A percentile compares a stretch with the other conserved stretches of the same genome.
phyloP scores from a whole-genome alignment of 305 asterid species.

The Monarda citriodora region DNA sequence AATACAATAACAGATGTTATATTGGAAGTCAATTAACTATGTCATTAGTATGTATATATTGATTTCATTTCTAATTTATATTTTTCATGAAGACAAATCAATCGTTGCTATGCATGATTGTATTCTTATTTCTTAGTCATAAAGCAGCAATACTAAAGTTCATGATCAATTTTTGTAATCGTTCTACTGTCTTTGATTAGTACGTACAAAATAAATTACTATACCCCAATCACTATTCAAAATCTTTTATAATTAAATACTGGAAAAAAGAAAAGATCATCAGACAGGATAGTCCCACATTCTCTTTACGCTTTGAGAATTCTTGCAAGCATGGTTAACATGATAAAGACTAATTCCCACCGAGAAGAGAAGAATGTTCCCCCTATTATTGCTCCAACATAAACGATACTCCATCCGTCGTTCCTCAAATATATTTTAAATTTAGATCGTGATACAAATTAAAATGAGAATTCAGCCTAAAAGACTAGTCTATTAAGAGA shows the following conservation, averaged over 20 bases:
- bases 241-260: background rate
- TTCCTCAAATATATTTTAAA: too few species aligned
- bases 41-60: too few species aligned
- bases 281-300: slow-evolving; percentile 22
- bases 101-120: too few species aligned
- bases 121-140: background rate
- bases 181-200: slow-evolving; percentile 8
- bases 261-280: background rate
- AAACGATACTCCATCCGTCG: too few species aligned
- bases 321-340: slow-evolving; percentile 24
- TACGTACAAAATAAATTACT: background rate
- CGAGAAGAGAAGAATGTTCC: slow-evolving; percentile 10
- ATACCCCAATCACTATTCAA: background rate
- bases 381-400: background rate
- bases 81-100: too few species aligned
- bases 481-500: too few species aligned
- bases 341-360: slow-evolving; percentile 13
- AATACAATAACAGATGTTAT: too few species aligned
- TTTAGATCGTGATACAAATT: too few species aligned
- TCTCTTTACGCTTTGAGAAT: slow-evolving; percentile 19
- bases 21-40: too few species aligned
- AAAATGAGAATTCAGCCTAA: too few species aligned
- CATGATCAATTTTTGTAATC: background rate
- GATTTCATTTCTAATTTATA: too few species aligned
- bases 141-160: background rate